Evolutionary conservation across 805 yeast species (phyloP).

Genomic region (Wickerhamomyces canadensis): DNA sequence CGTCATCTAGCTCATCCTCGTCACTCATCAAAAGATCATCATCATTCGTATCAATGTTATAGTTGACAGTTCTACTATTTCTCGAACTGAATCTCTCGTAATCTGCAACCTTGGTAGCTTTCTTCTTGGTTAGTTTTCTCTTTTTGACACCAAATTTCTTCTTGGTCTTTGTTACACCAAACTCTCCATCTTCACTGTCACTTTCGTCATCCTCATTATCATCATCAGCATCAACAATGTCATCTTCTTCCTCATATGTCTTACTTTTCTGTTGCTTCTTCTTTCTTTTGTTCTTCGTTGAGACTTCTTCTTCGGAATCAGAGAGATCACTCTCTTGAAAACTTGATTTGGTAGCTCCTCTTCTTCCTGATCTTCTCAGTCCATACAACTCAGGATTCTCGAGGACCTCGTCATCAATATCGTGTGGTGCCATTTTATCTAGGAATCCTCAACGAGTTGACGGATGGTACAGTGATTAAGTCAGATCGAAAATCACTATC

Average conservation of each 20-base stretch:
- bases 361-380: constrained; percentile 66
- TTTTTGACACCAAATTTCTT: constrained; percentile 20
- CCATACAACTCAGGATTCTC: constrained; percentile 82
- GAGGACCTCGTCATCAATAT: constrained; percentile 48
- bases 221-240: constrained; percentile 24
- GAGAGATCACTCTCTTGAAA: constrained; percentile 13
- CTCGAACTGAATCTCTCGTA: constrained; percentile 79
- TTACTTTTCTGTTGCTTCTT: too few relatives aligned
- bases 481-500: too few relatives aligned
- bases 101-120: constrained; percentile 23
- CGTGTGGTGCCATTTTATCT: constrained; percentile 14
- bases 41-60: constrained; percentile 58
- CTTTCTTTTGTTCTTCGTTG: constrained; percentile 21
- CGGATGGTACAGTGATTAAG: too few relatives aligned
- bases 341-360: constrained; percentile 14
- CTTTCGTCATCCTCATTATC: constrained; percentile 26
- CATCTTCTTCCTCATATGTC: constrained; percentile 20
- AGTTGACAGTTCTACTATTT: constrained; percentile 59
- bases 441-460: too few relatives aligned
- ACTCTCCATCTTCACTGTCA: constrained; percentile 34
- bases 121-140: constrained; percentile 16
- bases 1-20: constrained; percentile 26
- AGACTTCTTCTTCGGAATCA: constrained; percentile 10
- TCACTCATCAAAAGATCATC: constrained; percentile 34
- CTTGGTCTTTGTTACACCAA: constrained; percentile 27